Conservation (phyloP, 352 stramenopile genomes). For the Pythium rhizo-oryzae region DNA sequence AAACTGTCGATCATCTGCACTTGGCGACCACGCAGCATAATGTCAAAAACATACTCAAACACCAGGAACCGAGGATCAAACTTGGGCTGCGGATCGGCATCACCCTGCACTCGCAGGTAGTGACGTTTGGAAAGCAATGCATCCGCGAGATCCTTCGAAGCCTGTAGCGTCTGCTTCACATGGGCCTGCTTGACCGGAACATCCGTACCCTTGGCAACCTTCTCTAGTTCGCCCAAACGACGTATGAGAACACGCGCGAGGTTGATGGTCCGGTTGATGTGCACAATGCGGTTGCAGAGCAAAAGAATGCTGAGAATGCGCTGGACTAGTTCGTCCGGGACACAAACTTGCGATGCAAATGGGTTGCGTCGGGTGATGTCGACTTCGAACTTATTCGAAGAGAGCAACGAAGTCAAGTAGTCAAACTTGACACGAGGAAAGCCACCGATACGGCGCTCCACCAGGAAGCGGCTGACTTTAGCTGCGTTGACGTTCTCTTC, state of each 20-base stretch:
- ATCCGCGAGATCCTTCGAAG: conserved; percentile 81
- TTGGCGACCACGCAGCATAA: conserved; percentile 97
- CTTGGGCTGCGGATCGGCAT: conserved; percentile 45
- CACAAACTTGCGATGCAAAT: conserved; percentile 36
- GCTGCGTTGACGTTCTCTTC: conserved; percentile 13
- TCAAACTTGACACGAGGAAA: conserved; percentile 76
- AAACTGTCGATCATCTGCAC: conserved; percentile 99
- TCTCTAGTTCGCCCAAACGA: conserved; percentile 28
- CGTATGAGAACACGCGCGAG: conserved; percentile 40
- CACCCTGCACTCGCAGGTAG: conserved; percentile 42
- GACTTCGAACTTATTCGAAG: conserved; percentile 56
- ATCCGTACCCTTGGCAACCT: neutral
- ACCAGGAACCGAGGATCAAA: conserved; percentile 99
- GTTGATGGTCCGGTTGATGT: conserved; percentile 79
- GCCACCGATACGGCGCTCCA: conserved; percentile 57
- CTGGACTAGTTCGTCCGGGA: conserved; percentile 36
- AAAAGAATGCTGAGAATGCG: conserved; percentile 67
- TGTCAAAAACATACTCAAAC: conserved; percentile 99
- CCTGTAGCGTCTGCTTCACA: conserved; percentile 74
- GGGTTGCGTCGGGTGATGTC: conserved; percentile 73
- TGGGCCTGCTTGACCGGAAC: conserved; percentile 17
- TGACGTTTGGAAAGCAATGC: conserved; percentile 77
- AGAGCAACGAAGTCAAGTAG: conserved; percentile 75
- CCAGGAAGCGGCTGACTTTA: conserved; percentile 54
- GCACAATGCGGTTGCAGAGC: conserved; percentile 81